These are phyloP conservation scores for Tricholoma matsutake DNA, from an alignment of 768 basidiomycete genomes.

Conservation along the genomic window DNA sequence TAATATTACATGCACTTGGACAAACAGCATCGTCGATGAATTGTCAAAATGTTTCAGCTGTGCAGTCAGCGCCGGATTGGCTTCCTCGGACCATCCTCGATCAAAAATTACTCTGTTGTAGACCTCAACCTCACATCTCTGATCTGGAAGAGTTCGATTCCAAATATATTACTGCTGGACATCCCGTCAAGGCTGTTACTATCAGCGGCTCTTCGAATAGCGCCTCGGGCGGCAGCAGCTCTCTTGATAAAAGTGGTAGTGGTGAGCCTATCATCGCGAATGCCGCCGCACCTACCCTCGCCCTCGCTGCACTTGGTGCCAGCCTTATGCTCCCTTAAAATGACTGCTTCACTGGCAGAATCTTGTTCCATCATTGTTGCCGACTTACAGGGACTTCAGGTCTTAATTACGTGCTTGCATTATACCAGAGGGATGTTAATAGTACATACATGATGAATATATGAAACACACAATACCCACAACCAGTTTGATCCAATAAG, in stretches of 20 bases:
- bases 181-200: constrained; percentile 7
- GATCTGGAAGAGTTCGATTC: constrained; percentile 4
- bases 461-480: too few relatives aligned
- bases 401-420: too few relatives aligned
- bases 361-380: background rate
- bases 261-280: background rate
- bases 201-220: constrained; percentile 3
- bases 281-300: background rate
- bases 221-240: background rate
- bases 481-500: too few relatives aligned
- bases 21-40: background rate
- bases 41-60: constrained; percentile 10
- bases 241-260: background rate
- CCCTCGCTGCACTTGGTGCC: background rate
- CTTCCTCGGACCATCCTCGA: constrained; percentile 2
- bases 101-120: background rate
- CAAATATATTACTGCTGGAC: constrained; percentile 4
- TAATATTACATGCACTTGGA: constrained; percentile 8
- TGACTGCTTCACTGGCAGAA: background rate
- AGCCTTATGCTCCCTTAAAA: background rate
- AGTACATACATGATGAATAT: background rate
- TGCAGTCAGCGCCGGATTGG: constrained; percentile 7
- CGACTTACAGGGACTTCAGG: background rate
- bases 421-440: background rate
- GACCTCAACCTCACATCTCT: background rate